Percentiles rank a stretch among this genome's conserved stretches.
phyloP scores from a whole-genome alignment of 805 yeast genomes.

The Pichia ethanolica region DNA sequence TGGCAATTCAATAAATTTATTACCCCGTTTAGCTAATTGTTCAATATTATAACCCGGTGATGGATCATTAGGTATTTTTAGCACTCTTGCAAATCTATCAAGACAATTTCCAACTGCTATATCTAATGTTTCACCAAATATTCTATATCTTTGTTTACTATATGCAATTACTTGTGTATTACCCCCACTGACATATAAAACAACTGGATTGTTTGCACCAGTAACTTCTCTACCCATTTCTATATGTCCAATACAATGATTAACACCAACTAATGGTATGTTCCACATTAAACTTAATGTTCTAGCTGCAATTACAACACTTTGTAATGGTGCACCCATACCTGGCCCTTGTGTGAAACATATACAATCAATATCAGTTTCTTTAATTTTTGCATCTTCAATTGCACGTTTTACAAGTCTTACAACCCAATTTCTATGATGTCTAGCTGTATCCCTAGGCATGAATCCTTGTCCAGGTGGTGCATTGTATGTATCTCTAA shows the following conservation, averaged over 20 bases:
- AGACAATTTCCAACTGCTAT: constrained; percentile 97
- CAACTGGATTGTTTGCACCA: constrained; percentile 96
- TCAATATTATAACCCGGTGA: constrained; percentile 98
- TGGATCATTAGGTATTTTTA: constrained; percentile 85
- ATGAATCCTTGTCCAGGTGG: constrained; percentile 98
- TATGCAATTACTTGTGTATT: constrained; percentile 98
- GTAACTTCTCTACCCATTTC: constrained; percentile 99
- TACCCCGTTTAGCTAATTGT: constrained; percentile 74
- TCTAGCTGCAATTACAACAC: constrained; percentile 89
- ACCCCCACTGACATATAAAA: constrained; percentile 95
- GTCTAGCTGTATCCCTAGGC: constrained; percentile 95
- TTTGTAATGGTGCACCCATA: constrained; percentile 97
- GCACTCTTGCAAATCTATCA: constrained; percentile 90
- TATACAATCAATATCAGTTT: constrained; percentile 59
- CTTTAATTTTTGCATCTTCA: constrained; percentile 45
- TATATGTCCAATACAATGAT: constrained; percentile 96
- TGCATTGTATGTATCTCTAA: constrained; percentile 89
- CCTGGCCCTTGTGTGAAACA: constrained; percentile 99
- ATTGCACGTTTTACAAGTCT: constrained; percentile 64
- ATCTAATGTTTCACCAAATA: constrained; percentile 98
- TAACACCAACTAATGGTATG: constrained; percentile 86
- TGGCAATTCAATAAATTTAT: constrained; percentile 66
- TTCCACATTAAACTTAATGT: constrained; percentile 74
- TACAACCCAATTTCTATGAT: constrained; percentile 92
- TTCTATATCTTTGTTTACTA: constrained; percentile 85